Percentiles rank a stretch among this genome's conserved stretches.
Evolutionary conservation across 2,329 filamentous ascomycete genomes (phyloP).

Genomic region (Leptographium radiaticola): DNA sequence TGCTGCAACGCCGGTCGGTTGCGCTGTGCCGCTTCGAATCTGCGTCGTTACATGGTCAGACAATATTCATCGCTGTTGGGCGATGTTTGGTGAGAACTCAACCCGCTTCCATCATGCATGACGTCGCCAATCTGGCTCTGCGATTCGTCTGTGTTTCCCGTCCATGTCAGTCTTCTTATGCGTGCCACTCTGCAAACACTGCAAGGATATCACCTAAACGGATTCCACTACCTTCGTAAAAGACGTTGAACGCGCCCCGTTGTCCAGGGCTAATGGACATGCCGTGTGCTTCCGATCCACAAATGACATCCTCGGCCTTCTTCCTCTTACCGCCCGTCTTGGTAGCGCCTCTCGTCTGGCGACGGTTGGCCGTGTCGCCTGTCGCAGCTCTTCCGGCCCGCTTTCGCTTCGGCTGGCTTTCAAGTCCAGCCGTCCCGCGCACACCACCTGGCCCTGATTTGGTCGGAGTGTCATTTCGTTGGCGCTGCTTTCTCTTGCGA

Average conservation of each 20-base stretch:
- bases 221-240: slow-evolving; percentile 4
- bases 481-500: slow-evolving; percentile 8
- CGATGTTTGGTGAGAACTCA: not conserved
- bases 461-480: not conserved
- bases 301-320: not conserved
- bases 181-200: too few relatives aligned
- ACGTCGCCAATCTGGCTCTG: slow-evolving; percentile 1
- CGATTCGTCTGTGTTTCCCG: not conserved
- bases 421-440: not conserved
- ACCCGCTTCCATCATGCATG: slow-evolving; percentile 9
- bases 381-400: not conserved
- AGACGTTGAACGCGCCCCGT: slow-evolving; percentile 4
- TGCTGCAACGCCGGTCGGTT: slow-evolving; percentile 9
- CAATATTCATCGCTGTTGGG: not conserved
- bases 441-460: not conserved
- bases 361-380: not conserved
- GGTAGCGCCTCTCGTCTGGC: not conserved
- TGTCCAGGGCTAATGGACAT: not conserved
- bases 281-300: not conserved
- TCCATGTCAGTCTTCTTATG: not conserved
- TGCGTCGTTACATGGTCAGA: slow-evolving; percentile 1
- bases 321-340: not conserved
- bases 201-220: slow-evolving; percentile 3
- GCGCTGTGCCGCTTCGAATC: slow-evolving; percentile 4
- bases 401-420: not conserved